Evolutionary conservation across 1,139 yeast species (phyloP).

Genomic region (Suhomyces taliae): DNA sequence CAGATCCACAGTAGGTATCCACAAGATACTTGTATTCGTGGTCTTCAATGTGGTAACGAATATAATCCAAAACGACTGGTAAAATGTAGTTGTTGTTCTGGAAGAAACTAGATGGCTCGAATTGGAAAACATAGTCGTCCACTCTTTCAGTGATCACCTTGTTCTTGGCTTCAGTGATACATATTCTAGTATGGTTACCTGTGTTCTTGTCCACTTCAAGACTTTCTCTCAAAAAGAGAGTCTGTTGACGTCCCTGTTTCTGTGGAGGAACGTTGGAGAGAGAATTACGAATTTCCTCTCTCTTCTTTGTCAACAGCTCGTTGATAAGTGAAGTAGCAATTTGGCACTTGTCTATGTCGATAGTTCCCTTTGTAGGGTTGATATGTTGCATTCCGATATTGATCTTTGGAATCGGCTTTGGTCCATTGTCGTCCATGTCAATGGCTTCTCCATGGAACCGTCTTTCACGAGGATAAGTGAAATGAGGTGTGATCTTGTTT

Average conservation of each 20-base stretch:
- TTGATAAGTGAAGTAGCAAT: slow-evolving; percentile 34
- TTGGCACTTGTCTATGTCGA: slow-evolving; percentile 33
- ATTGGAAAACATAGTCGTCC: slow-evolving; percentile 33
- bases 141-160: slow-evolving; percentile 32
- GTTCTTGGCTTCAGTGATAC: slow-evolving; percentile 23
- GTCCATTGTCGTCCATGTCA: not conserved
- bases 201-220: slow-evolving; percentile 30
- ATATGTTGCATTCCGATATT: slow-evolving; percentile 37
- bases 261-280: slow-evolving; percentile 4
- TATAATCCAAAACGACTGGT: slow-evolving; percentile 35
- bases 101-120: slow-evolving; percentile 36
- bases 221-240: slow-evolving; percentile 36
- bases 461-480: slow-evolving; percentile 15
- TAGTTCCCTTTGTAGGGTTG: slow-evolving; percentile 20
- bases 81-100: slow-evolving; percentile 38
- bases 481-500: slow-evolving; percentile 42
- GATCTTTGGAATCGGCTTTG: not conserved
- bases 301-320: slow-evolving; percentile 16
- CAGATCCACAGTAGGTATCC: slow-evolving; percentile 50
- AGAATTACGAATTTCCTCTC: slow-evolving; percentile 12
- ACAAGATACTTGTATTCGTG: slow-evolving; percentile 28
- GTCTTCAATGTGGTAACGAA: slow-evolving; percentile 25
- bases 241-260: slow-evolving; percentile 14
- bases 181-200: slow-evolving; percentile 30
- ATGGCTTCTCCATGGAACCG: slow-evolving; percentile 1